phyloP scores from a whole-genome alignment of 2,329 filamentous ascomycete species.

The Westerdykella aurantiaca region DNA sequence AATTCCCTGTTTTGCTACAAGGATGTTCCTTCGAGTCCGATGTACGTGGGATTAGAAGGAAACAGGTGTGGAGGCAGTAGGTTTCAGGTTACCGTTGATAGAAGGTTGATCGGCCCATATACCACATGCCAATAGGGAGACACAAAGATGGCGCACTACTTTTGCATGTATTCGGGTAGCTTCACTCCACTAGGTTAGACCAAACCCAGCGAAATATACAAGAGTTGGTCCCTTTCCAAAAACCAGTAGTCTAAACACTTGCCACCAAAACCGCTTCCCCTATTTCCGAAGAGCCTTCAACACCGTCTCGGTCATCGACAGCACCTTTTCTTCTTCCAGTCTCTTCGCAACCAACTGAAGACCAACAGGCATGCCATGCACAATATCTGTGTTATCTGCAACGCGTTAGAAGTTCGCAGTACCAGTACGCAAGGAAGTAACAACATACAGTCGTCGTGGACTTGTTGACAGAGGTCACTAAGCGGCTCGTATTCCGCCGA shows the following conservation, averaged over 20 bases:
- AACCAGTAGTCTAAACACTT: too few species aligned
- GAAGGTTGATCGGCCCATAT: too few species aligned
- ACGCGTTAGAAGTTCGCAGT: slow-evolving; percentile 1
- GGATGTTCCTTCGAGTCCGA: neutral
- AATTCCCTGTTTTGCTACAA: neutral
- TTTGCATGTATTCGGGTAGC: too few species aligned
- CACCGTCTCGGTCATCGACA: slow-evolving; percentile 36
- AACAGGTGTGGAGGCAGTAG: too few species aligned
- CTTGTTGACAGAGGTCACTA: slow-evolving; percentile 37
- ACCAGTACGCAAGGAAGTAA: too few species aligned
- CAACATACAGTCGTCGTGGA: slow-evolving; percentile 39
- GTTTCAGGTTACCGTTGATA: too few species aligned
- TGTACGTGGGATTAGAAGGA: neutral
- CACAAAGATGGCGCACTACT: too few species aligned
- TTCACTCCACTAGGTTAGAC: too few species aligned
- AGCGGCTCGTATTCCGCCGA: slow-evolving; percentile 20
- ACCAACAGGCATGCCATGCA: slow-evolving; percentile 43
- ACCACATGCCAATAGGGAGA: too few species aligned
- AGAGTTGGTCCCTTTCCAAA: too few species aligned
- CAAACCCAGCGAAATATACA: too few species aligned
- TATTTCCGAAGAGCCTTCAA: slow-evolving; percentile 20
- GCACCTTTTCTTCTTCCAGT: slow-evolving; percentile 41
- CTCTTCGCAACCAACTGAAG: slow-evolving; percentile 39
- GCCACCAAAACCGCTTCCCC: neutral
- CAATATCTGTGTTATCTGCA: slow-evolving; percentile 32